Percentiles rank a stretch among this genome's conserved stretches.
Conservation (phyloP, 495 filamentous ascomycete species). For the Clohesyomyces aquaticus region DNA sequence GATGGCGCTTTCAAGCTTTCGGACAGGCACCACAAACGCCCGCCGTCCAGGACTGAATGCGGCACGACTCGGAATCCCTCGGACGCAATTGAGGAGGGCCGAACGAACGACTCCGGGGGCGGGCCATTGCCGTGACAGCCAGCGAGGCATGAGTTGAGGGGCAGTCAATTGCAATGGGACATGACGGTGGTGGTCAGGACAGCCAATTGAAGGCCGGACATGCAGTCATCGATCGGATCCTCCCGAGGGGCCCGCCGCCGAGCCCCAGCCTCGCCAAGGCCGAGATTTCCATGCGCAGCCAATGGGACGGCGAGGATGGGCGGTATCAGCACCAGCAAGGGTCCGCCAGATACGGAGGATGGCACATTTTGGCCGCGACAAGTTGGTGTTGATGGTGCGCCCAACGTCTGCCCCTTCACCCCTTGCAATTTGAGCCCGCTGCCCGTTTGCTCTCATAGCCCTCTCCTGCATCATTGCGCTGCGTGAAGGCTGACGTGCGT, state of each 20-base stretch:
- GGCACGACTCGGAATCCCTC: background rate
- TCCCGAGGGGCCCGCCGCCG: too few species aligned
- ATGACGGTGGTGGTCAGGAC: background rate
- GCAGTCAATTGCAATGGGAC: constrained; percentile 7
- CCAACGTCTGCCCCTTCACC: background rate
- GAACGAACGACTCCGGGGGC: constrained; percentile 2
- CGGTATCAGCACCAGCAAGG: too few species aligned
- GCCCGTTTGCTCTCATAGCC: background rate
- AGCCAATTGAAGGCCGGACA: too few species aligned
- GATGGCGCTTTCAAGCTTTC: constrained; percentile 21
- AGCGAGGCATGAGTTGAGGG: constrained; percentile 22
- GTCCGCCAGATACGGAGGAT: too few species aligned
- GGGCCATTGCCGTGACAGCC: constrained; percentile 24
- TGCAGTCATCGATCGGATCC: too few species aligned
- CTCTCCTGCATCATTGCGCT: too few species aligned
- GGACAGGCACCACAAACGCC: background rate
- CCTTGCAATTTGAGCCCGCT: too few species aligned
- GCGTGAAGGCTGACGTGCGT: background rate
- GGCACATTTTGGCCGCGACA: too few species aligned
- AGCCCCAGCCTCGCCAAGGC: background rate
- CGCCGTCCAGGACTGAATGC: background rate
- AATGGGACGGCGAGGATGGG: too few species aligned
- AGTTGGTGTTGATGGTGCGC: too few species aligned
- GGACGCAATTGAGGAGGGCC: background rate
- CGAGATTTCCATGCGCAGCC: too few species aligned